Percentiles rank a stretch among this genome's conserved stretches.
Conservation (phyloP, 176 grass and related monocot genomes). For the Musa acuminata region DNA sequence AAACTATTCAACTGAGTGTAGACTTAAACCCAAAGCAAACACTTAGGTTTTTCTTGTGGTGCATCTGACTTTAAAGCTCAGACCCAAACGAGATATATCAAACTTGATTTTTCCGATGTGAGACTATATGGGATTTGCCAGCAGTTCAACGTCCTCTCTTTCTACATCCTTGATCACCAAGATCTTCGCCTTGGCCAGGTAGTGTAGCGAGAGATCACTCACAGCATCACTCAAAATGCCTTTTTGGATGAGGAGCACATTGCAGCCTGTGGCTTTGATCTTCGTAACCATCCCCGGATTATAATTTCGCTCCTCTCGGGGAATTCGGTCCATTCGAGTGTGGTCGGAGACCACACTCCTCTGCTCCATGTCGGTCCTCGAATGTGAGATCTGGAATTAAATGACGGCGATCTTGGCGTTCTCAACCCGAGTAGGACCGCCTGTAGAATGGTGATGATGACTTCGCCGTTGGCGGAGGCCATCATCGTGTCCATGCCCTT, state of each 20-base stretch:
- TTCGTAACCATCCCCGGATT: conserved; percentile 89
- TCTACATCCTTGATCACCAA: conserved; percentile 86
- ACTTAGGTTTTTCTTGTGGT: no score
- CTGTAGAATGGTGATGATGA: conserved; percentile 83
- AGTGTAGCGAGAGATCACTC: conserved; percentile 79
- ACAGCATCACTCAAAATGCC: conserved; percentile 82
- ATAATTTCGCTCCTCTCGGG: conserved; percentile 83
- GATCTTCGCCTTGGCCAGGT: conserved; percentile 79
- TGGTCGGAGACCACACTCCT: conserved; percentile 80
- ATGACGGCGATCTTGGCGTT: conserved; percentile 96
- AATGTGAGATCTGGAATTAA: conserved; percentile 82
- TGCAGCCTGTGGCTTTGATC: conserved; percentile 74
- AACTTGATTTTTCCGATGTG: no score
- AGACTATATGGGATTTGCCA: no score
- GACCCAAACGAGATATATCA: no score
- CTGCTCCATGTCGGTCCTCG: conserved; percentile 94
- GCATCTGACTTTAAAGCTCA: no score
- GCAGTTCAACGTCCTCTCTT: conserved; percentile 90
- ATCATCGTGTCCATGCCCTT: conserved; percentile 92
- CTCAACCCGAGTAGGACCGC: conserved; percentile 48
- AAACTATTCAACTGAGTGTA: no score
- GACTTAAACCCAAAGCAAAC: no score
- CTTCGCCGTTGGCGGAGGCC: conserved; percentile 40
- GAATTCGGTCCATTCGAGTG: conserved; percentile 83
- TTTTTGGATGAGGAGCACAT: conserved; percentile 88